Base-by-base conservation (phyloP, 352 stramenopile genomes). In the Globisporangium paddicum region DNA sequence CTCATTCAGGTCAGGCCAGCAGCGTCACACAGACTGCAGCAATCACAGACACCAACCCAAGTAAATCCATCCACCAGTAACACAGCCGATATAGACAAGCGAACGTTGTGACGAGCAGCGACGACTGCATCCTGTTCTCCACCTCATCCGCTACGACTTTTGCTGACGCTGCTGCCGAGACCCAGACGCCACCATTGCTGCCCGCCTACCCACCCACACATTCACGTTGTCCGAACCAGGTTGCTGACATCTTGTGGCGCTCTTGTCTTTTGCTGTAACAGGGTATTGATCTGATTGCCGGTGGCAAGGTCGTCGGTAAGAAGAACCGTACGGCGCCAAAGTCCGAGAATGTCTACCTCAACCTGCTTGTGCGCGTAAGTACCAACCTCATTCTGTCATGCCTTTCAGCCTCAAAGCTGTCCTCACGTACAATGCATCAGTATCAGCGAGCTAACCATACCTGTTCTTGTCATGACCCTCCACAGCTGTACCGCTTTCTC, bases 241-340 rank as follows among this genome's bases (percentile, higher is more conserved):
- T 58, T 28, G 57, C 57, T 63, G 30, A 63, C 18, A 37, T 45
- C 32, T 52, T 30, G 37, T 25, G 61, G 25, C 16, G 13, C 28
- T 1, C 30, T 40, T 58, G n/a, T n/a, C n/a, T 26, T 48, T 9
- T 49, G n/a, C 9, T 46, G 30, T 50, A 41, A 60, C 67, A 96
- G 97, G 97, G 97, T 96, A 99, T 99, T 77, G 97, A 99, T 98
- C 85, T 99, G 71, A 97, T 98, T 81, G 96, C 97, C 69, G 98
- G 97, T 85, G 97, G 97, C 78, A 97, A 98, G 80, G 91, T 97
- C 75, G 87, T 96, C 51, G 97, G 96, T 58, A 98, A 99, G 88
- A 99, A 99, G 82, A 94, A 95, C 77, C 96, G 97, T 63, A 98
- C 86, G 67, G 96, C 95, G 66, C 94, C 97, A 62, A 99, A 99